These are phyloP conservation scores for Leptographium radiaticola DNA, from an alignment of 2,329 filamentous ascomycete species.

Conservation along the genomic window DNA sequence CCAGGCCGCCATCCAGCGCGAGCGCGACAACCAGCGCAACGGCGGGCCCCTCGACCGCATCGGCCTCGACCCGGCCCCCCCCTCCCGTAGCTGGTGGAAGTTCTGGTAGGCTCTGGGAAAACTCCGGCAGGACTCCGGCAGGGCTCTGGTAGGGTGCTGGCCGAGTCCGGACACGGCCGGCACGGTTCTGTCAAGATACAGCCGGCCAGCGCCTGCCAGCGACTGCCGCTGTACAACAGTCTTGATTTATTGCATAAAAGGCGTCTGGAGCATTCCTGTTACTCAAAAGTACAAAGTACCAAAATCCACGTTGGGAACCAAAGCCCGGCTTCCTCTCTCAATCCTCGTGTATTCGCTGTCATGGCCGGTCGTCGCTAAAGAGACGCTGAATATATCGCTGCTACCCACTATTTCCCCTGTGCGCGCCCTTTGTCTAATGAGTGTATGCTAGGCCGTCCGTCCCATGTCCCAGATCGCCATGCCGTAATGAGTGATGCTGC, in stretches of 20 bases:
- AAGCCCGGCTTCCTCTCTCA: no score
- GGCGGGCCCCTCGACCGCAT: slow-evolving; percentile 30
- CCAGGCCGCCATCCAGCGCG: slow-evolving; percentile 28
- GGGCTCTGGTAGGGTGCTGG: no score
- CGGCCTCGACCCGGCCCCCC: slow-evolving; percentile 21
- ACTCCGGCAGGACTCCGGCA: not conserved
- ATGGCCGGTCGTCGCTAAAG: no score
- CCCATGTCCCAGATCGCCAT: not conserved
- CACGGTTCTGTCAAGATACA: no score
- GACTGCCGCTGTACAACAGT: not conserved
- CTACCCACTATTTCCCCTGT: no score
- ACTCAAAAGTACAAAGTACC: not conserved
- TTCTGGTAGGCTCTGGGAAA: slow-evolving; percentile 11
- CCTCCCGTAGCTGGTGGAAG: slow-evolving; percentile 24
- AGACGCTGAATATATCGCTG: no score
- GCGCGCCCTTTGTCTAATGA: not conserved
- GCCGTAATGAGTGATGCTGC: not conserved
- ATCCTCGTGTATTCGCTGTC: no score
- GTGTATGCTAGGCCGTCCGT: not conserved
- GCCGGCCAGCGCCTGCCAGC: no score
- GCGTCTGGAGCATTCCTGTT: slow-evolving; percentile 1
- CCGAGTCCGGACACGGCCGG: no score
- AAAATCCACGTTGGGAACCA: no score
- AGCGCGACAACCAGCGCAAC: slow-evolving; percentile 35
- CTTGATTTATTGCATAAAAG: not conserved